phyloP scores from a whole-genome alignment of 2,329 filamentous ascomycete genomes.

The Talaromyces piceae region DNA sequence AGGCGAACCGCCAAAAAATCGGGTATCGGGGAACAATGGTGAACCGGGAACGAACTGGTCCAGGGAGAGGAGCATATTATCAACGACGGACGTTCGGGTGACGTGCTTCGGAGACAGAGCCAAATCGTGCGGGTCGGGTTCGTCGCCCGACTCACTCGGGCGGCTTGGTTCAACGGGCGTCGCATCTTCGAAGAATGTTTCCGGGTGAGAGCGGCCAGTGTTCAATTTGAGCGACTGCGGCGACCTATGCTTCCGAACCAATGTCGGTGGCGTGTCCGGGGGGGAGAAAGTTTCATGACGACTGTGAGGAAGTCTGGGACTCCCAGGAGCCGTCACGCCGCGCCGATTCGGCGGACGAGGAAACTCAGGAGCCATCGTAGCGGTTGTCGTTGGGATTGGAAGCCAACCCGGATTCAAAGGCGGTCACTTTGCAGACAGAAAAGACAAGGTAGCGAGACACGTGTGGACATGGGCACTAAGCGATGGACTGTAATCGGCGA shows the following conservation, averaged over 20 bases:
- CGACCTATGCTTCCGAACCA: conserved; percentile 23
- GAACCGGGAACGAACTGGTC: conserved; percentile 61
- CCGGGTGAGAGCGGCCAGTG: conserved; percentile 29
- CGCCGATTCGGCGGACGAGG: conserved; percentile 10
- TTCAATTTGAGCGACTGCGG: conserved; percentile 20
- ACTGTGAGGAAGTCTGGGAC: conserved; percentile 14
- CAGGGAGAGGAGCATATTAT: conserved; percentile 90
- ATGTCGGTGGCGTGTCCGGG: conserved; percentile 34
- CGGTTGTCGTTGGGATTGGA: background rate
- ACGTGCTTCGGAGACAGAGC: conserved; percentile 69
- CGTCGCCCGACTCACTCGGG: conserved; percentile 31
- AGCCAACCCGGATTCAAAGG: background rate
- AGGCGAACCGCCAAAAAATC: conserved; percentile 34
- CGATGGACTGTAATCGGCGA: background rate
- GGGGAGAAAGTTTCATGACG: conserved; percentile 24
- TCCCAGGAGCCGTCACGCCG: background rate
- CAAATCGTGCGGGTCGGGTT: conserved; percentile 61
- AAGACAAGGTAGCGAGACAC: background rate
- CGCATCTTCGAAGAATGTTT: conserved; percentile 34
- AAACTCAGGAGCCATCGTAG: conserved; percentile 6
- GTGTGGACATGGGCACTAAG: background rate
- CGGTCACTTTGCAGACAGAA: background rate
- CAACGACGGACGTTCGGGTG: conserved; percentile 82
- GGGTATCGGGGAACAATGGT: conserved; percentile 29
- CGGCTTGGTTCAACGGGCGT: conserved; percentile 26